Evolutionary conservation across 148 eudicot genomes (phyloP).

Genomic region (Spergularia marina): DNA sequence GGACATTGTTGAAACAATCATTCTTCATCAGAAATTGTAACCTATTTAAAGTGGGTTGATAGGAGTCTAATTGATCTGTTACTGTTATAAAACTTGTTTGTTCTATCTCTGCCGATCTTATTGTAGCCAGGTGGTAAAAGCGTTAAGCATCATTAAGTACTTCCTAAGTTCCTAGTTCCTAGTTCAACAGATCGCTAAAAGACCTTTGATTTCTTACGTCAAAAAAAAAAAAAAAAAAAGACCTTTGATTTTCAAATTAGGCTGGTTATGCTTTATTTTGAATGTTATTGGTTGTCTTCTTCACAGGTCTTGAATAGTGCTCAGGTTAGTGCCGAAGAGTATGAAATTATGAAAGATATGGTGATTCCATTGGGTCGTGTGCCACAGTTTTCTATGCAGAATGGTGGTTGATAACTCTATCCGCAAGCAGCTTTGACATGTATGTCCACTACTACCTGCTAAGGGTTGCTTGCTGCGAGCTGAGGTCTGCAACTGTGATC

Average conservation of each 20-base stretch:
- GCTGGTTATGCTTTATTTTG: neutral
- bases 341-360: constrained; percentile 72
- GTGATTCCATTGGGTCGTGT: constrained; percentile 74
- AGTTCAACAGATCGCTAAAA: neutral
- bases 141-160: neutral
- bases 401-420: constrained; percentile 44
- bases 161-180: neutral
- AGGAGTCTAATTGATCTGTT: too few relatives aligned
- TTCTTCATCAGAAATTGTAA: too few relatives aligned
- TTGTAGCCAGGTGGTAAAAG: neutral
- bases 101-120: too few relatives aligned
- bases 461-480: constrained; percentile 5
- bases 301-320: constrained; percentile 69
- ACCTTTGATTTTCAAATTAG: neutral
- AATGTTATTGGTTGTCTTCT: constrained; percentile 18
- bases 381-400: constrained; percentile 61
- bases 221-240: neutral
- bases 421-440: neutral
- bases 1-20: too few relatives aligned
- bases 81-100: too few relatives aligned
- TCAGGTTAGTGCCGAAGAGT: constrained; percentile 60
- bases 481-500: neutral
- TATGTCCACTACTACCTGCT: neutral
- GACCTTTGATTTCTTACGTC: neutral
- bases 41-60: neutral